phyloP scores from a whole-genome alignment of 2,329 filamentous ascomycete genomes.

The Knufia fluminis region DNA sequence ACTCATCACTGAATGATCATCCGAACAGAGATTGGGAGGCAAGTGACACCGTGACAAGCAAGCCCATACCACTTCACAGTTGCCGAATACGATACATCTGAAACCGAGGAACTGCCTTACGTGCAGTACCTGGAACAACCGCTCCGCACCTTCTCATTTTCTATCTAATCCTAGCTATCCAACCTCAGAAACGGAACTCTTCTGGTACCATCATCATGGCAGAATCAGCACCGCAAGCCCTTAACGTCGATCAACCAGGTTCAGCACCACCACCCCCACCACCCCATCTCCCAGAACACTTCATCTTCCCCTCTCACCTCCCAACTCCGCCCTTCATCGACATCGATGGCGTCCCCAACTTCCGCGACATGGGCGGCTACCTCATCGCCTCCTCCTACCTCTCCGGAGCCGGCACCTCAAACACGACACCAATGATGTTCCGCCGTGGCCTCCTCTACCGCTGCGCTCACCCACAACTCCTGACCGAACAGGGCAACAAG shows the following conservation, averaged over 20 bases:
- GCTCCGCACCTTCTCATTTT: too few species aligned
- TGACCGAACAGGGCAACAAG: conserved; percentile 46
- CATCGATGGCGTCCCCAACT: conserved; percentile 55
- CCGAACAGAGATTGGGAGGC: too few species aligned
- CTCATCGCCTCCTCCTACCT: conserved; percentile 23
- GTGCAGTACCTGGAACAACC: too few species aligned
- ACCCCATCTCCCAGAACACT: neutral
- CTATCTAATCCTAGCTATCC: too few species aligned
- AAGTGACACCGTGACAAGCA: too few species aligned
- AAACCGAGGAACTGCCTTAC: too few species aligned
- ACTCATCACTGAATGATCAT: too few species aligned
- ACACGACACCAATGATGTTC: conserved; percentile 27
- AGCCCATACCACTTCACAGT: too few species aligned
- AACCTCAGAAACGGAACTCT: too few species aligned
- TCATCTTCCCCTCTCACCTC: conserved; percentile 18
- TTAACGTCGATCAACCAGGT: conserved; percentile 4
- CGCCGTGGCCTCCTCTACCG: conserved; percentile 53
- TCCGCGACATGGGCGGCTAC: conserved; percentile 59
- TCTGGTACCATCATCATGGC: too few species aligned
- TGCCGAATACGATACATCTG: too few species aligned
- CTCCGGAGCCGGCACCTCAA: neutral
- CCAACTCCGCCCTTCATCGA: conserved; percentile 23
- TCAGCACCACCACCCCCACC: neutral
- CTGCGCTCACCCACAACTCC: conserved; percentile 55
- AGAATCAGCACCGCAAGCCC: conserved; percentile 6